phyloP scores from a whole-genome alignment of 2,329 filamentous ascomycete genomes.

The Ophiostoma sp. region DNA sequence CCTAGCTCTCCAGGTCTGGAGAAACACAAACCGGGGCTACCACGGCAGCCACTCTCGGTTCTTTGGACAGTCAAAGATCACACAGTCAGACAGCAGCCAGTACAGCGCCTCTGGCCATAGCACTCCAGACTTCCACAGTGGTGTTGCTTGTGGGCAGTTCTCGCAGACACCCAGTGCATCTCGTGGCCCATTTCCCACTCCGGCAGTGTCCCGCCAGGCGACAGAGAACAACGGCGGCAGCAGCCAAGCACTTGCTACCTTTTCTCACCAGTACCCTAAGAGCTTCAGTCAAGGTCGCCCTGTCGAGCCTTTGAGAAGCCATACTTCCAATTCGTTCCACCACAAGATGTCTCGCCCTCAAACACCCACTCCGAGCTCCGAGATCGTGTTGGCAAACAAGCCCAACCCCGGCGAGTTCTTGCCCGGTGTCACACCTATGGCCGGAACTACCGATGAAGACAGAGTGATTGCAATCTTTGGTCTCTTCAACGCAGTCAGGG shows the following conservation, averaged over 20 bases:
- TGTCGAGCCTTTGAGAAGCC: background rate
- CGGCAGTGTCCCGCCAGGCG: background rate
- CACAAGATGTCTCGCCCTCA: background rate
- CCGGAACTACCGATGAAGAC: conserved; percentile 17
- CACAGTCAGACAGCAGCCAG: background rate
- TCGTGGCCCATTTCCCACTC: background rate
- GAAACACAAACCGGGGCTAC: background rate
- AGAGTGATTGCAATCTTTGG: conserved; percentile 25
- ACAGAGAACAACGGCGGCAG: background rate
- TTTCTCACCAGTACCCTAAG: too few relatives aligned
- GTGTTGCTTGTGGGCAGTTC: background rate
- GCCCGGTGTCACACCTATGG: background rate
- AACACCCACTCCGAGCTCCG: background rate
- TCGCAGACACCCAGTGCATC: background rate
- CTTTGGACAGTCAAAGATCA: background rate
- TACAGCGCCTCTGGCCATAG: background rate
- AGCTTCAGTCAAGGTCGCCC: background rate
- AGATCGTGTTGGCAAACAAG: background rate
- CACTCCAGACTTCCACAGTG: background rate
- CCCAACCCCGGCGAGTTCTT: background rate
- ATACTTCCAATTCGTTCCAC: background rate
- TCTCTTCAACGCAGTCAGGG: conserved; percentile 26
- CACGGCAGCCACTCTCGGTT: background rate
- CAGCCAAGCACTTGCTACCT: background rate
- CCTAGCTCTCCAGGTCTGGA: background rate